Base-by-base conservation (phyloP, 495 filamentous ascomycete species). In the Bathelium albidoporum region DNA sequence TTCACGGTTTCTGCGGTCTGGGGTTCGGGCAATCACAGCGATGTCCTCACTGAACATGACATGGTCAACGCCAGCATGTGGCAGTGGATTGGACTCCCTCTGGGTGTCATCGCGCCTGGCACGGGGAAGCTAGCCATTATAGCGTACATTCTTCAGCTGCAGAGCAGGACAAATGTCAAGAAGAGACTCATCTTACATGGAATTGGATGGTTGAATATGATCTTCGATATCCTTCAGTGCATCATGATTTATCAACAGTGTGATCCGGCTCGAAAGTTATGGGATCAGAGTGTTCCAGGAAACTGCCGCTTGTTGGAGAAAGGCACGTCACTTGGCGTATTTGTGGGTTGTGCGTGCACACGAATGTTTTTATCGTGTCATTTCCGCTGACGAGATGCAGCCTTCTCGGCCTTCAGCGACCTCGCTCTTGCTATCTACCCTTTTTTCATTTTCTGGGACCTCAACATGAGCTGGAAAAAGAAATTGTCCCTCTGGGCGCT, bases 391-490 rank as follows among this genome's bases (percentile, higher is more conserved):
- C 24, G 29, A 29, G 9, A 2, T 49, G 44, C 24, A 55, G 49
- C 22, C 9, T 55, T 55, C 24, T 29, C n/a, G 36, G 52, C 63
- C 36, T 59, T 59, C 31, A 61, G 49, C 16, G 63, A 65, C 53
- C 29, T 49, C 18, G 58, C 39, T 45, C 58, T 65, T 18, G 59
- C 63, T 4, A 65, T 65, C 32, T 65, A 65, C 39, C 63, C 63
- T 0, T 28, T 65, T 28, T 52, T 61, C 39, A 60, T 65, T 20
- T 65, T 65, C 32, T 52, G 63, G 63, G 22, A 49, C 28, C 63
- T 65, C 0, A 34, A 59, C 22, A 62, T 65, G 59, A 61, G 58
- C 12, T 62, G 59, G 59, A 59, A 53, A 39, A 29, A 34, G 18
- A 65, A 62, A 41, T 26, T 59, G 16, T 39, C 32, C 14, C 29